Evolutionary conservation across 371 early-diverging fungal genomes (phyloP).

Genomic region (Rhizomucor miehei): DNA sequence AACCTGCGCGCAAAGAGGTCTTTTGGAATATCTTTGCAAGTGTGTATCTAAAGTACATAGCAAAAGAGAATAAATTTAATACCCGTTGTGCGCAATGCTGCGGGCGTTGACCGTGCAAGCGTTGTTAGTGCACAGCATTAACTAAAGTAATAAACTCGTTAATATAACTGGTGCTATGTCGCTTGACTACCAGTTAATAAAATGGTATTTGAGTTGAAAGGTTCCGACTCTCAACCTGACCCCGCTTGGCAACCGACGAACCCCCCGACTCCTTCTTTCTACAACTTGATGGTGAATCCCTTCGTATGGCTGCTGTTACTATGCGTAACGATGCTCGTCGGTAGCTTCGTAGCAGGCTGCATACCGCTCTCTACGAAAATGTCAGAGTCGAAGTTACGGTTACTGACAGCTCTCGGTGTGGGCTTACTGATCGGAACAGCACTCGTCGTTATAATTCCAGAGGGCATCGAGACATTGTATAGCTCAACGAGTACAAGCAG

Average conservation of each 20-base stretch:
- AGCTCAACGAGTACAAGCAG: slow-evolving; percentile 13
- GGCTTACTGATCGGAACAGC: slow-evolving; percentile 91
- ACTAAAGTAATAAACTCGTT: too few species aligned
- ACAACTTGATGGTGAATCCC: slow-evolving; percentile 47
- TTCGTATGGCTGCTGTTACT: slow-evolving; percentile 72
- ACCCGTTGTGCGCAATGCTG: too few species aligned
- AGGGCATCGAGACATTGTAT: slow-evolving; percentile 89
- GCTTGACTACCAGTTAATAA: too few species aligned
- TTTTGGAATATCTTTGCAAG: slow-evolving; percentile 46
- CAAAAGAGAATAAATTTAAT: background rate
- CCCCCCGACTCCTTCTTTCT: background rate
- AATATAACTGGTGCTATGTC: too few species aligned
- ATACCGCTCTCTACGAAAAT: slow-evolving; percentile 83
- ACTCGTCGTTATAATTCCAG: slow-evolving; percentile 88
- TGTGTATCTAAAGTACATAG: slow-evolving; percentile 30
- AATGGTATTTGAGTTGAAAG: too few species aligned
- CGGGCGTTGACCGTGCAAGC: too few species aligned
- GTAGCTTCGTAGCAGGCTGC: slow-evolving; percentile 84
- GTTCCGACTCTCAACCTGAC: too few species aligned
- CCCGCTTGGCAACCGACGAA: too few species aligned
- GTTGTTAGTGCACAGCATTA: too few species aligned
- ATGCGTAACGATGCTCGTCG: slow-evolving; percentile 77
- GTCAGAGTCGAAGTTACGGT: slow-evolving; percentile 64
- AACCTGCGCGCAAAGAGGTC: slow-evolving; percentile 30
- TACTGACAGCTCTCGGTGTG: slow-evolving; percentile 85